Conservation (phyloP, 768 basidiomycete genomes). For the Termitomyces bulborhizus region DNA sequence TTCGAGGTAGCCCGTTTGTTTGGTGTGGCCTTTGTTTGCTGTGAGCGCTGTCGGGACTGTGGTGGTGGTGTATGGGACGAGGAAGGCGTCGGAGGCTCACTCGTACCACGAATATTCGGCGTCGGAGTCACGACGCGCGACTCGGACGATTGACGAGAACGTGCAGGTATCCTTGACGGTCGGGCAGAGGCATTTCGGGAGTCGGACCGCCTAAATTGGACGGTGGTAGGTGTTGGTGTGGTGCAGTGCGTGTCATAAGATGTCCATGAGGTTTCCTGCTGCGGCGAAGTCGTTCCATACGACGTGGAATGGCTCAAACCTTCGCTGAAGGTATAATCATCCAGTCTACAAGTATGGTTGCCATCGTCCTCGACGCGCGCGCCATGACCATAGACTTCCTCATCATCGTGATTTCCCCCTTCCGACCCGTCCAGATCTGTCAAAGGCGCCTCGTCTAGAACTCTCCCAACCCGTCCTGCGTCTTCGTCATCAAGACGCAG, state of each 20-base stretch:
- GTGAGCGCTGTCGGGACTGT: conserved; percentile 22
- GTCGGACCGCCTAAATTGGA: conserved; percentile 21
- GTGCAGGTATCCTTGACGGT: conserved; percentile 36
- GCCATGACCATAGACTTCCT: conserved; percentile 13
- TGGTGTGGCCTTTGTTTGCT: conserved; percentile 21
- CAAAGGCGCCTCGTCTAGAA: conserved; percentile 69
- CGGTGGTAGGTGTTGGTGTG: conserved; percentile 33
- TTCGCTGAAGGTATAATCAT: conserved; percentile 9
- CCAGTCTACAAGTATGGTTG: conserved; percentile 9
- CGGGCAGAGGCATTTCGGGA: conserved; percentile 24
- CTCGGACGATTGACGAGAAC: conserved; percentile 38
- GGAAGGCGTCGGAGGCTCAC: conserved; percentile 32
- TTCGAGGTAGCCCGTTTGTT: conserved; percentile 25
- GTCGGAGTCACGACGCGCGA: conserved; percentile 36
- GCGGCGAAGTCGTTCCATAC: conserved; percentile 13
- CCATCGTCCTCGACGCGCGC: conserved; percentile 20
- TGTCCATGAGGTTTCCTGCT: conserved; percentile 8
- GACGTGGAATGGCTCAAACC: conserved; percentile 13
- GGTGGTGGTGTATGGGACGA: conserved; percentile 19
- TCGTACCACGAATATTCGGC: conserved; percentile 26
- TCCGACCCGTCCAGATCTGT: conserved; percentile 66
- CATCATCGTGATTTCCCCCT: conserved; percentile 20
- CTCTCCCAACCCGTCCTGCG: conserved; percentile 39
- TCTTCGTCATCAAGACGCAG: conserved; percentile 62
- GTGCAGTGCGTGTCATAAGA: conserved; percentile 29